phyloP scores from a whole-genome alignment of 768 basidiomycete genomes.

The Auricularia sp. region DNA sequence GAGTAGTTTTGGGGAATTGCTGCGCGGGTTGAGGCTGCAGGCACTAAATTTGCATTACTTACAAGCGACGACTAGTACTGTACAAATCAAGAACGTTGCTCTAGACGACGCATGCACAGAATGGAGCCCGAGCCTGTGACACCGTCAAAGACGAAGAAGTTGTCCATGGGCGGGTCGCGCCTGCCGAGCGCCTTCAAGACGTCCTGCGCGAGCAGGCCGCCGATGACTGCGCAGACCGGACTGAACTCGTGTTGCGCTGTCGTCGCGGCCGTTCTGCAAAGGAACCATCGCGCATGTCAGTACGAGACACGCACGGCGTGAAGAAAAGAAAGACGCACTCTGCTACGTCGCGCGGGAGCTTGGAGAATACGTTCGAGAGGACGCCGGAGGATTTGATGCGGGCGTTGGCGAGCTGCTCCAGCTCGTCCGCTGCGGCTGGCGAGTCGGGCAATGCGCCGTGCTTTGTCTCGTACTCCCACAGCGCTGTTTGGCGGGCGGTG shows the following conservation, averaged over 20 bases:
- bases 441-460: slow-evolving; percentile 53
- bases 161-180: slow-evolving; percentile 86
- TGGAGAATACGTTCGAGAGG: slow-evolving; percentile 52
- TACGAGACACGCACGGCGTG: not conserved
- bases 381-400: slow-evolving; percentile 54
- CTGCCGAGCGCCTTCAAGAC: slow-evolving; percentile 84
- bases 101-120: slow-evolving; percentile 1
- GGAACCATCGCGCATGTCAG: not conserved
- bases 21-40: too few species aligned
- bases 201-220: slow-evolving; percentile 91
- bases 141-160: slow-evolving; percentile 85
- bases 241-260: slow-evolving; percentile 82
- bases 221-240: slow-evolving; percentile 88
- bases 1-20: too few species aligned
- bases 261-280: slow-evolving; percentile 47
- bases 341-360: slow-evolving; percentile 47
- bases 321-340: slow-evolving; percentile 37
- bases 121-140: slow-evolving; percentile 67
- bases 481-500: slow-evolving; percentile 32
- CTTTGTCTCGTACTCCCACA: slow-evolving; percentile 70
- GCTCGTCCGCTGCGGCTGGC: slow-evolving; percentile 36
- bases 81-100: not conserved
- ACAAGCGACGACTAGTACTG: too few species aligned
- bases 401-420: slow-evolving; percentile 53
- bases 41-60: too few species aligned